Evolutionary conservation across 106 monocot species (phyloP), one percentile per base, ranked within the genome.

Genomic region (Acorus gramineus): DNA sequence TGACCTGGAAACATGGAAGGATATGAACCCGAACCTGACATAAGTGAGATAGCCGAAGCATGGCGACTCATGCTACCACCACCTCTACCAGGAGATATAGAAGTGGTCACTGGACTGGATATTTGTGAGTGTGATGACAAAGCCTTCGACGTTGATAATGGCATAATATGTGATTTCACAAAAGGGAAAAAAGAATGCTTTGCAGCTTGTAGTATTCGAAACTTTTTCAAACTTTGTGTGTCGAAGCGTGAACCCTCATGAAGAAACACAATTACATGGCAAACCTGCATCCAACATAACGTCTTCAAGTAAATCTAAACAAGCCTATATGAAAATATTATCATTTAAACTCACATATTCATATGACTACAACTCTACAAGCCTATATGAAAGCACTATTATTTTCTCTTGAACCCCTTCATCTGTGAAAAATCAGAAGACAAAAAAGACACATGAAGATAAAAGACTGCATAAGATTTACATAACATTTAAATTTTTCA

Each of bases 251-350:
- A 52, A 50, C 92, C 85, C 46, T 99, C 85, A 8, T 92, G 88
- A 56, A 99, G 71, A 79, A 99, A 86, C 46, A 99, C 68, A 42
- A 99, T 75, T 44, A 99, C 79, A 76, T 99, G 92, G 77, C 98
- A 99, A 13, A 99, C 88, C 98, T 99, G 75, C 46, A 61, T 67
- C 14, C 9, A 44, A 28, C 1, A 28, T 28, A 28, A 28, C 1
- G 28, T 28, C 28, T 28, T 28, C 28, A 28, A 28, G 28, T 28
- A 28, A 28, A 28, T 28, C 28, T 28, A 28, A 28, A 28, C 28
- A n/a, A n/a, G n/a, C n/a, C n/a, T n/a, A n/a, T 28, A 28, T 28
- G 28, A 28, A 28, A 28, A 28, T 28, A 28, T 28, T 28, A 28
- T 28, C 4, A 44, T 50, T 7, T 10, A 3, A 8, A 47, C 60